These are phyloP conservation scores for Erodium trifolium DNA, from an alignment of 441 rosid species.

Conservation along the genomic window DNA sequence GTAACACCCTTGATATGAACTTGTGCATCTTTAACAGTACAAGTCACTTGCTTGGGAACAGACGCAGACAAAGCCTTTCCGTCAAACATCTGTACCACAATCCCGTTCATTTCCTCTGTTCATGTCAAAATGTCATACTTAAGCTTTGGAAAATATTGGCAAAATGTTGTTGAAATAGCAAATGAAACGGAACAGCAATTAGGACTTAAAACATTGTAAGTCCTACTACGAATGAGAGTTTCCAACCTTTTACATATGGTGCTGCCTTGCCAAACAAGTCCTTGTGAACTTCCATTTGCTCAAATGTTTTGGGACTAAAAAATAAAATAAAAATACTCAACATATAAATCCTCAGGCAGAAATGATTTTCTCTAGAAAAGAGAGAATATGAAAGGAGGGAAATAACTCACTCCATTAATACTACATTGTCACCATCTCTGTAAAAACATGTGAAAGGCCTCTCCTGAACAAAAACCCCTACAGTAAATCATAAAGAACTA, in stretches of 20 bases:
- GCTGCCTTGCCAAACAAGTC: slow-evolving; percentile 72
- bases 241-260: slow-evolving; percentile 64
- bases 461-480: slow-evolving; percentile 84
- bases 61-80: slow-evolving; percentile 74
- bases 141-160: not conserved
- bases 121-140: slow-evolving; percentile 17
- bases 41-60: slow-evolving; percentile 72
- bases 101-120: slow-evolving; percentile 75
- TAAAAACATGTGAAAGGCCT: slow-evolving; percentile 70
- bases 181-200: no score
- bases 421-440: slow-evolving; percentile 51
- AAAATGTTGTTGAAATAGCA: no score
- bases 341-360: not conserved
- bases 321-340: not conserved
- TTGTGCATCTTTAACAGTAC: slow-evolving; percentile 64
- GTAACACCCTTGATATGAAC: slow-evolving; percentile 54
- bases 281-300: slow-evolving; percentile 75
- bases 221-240: no score
- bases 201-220: no score
- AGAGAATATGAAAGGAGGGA: not conserved
- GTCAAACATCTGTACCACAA: slow-evolving; percentile 58
- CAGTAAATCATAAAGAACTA: slow-evolving; percentile 20
- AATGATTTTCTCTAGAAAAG: slow-evolving; percentile 1
- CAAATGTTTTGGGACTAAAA: slow-evolving; percentile 65
- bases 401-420: slow-evolving; percentile 68